Base-by-base conservation (phyloP, 2,329 filamentous ascomycete genomes). In the Pseudopithomyces chartarum region DNA sequence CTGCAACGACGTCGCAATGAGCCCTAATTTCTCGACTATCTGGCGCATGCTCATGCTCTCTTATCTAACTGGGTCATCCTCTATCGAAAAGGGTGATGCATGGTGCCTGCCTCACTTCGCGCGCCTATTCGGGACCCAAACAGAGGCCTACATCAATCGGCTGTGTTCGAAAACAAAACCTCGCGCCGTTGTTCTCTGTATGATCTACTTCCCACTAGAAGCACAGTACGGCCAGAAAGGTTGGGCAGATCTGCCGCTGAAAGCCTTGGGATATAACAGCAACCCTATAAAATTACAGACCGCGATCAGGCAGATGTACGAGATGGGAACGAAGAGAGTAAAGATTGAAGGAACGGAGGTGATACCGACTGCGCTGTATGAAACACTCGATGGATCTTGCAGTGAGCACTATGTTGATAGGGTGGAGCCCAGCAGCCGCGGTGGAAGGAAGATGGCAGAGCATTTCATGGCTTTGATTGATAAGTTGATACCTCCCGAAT, bases 141-240 rank as follows among this genome's bases (percentile, higher is more conserved):
- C 66, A 0, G 63, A 73, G 49, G 36, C 64, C 3, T 77, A 76
- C 52, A 57, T 76, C 44, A 38, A 49, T 0, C 60, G 57, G 2
- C 32, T 76, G 8, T 62, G 66, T 5, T 58, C 64, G 5, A 67
- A 64, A 22, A 69, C 66, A 1, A 74, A 70, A 48, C 74, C 74
- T 1, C 64, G 67, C 10, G 69, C 69, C 12, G 64, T 76, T 11
- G 62, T 76, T 15, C 63, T 75, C 3, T 76, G 73, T 54, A 76
- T 75, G 73, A 77, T 77, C 34, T 77, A 76, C 58, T 76, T 63
- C 51, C 74, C 74, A 0, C 63, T 76, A 4, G 72, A 76, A 56
- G 53, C 59, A 1, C 55, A 63, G 0, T 52, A 65, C 6, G 63
- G 65, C 1, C 70, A 75, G 40, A 44, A 53, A 26, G 68, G 73